Conservation (phyloP, 1,284 basidiomycete genomes). For the Trametes pubescens region DNA sequence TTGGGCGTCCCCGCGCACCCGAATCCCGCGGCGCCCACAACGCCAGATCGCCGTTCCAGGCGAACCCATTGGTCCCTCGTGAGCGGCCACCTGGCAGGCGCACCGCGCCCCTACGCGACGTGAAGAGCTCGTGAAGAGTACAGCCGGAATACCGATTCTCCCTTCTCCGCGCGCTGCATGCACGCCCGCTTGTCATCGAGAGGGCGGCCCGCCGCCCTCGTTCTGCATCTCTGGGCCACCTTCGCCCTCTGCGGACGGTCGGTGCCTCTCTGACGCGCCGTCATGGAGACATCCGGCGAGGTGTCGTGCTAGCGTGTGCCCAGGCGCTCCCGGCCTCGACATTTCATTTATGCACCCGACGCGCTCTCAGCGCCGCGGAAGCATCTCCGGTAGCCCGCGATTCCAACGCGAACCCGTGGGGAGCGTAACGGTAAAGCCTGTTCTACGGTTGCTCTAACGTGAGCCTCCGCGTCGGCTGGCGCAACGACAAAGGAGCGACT, state of each 20-base stretch:
- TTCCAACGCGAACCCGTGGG: neutral
- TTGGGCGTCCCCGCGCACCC: neutral
- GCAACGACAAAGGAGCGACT: constrained; percentile 14
- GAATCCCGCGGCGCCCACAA: constrained; percentile 10
- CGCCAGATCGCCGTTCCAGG: constrained; percentile 14
- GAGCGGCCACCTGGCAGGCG: constrained; percentile 1
- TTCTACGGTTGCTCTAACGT: neutral
- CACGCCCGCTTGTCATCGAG: constrained; percentile 3
- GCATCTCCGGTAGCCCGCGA: constrained; percentile 8
- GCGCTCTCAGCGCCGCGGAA: constrained; percentile 17
- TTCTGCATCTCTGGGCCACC: constrained; percentile 7
- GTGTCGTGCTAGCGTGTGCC: constrained; percentile 3
- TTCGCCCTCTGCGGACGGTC: constrained; percentile 8
- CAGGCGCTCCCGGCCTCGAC: neutral
- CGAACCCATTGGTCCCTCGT: constrained; percentile 15
- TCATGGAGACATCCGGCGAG: constrained; percentile 29
- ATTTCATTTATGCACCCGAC: constrained; percentile 7
- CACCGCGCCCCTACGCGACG: constrained; percentile 22
- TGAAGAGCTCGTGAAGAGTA: constrained; percentile 26
- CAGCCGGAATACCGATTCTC: constrained; percentile 13
- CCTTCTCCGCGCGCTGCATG: constrained; percentile 12
- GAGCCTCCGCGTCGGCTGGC: neutral
- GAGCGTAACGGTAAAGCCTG: constrained; percentile 19
- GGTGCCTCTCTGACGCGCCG: constrained; percentile 18
- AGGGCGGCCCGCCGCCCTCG: constrained; percentile 12